Percentiles rank a stretch among this genome's conserved stretches.
Conservation (phyloP, 2,329 filamentous ascomycete species). For the Cladosporium sp. region DNA sequence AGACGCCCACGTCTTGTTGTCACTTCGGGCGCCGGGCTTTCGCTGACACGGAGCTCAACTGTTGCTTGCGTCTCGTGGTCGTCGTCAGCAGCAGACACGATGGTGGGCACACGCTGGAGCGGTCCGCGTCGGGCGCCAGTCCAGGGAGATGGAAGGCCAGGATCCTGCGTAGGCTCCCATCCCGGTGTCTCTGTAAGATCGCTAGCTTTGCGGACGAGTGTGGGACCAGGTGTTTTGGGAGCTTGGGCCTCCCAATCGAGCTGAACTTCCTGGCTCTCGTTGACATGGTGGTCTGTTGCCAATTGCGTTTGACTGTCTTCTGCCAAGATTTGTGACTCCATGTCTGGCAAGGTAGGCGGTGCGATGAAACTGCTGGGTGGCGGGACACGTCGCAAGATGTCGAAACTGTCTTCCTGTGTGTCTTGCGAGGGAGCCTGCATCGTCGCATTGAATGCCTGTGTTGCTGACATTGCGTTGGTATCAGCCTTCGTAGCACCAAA, state of each 20-base stretch:
- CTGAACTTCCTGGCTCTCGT: slow-evolving; percentile 40
- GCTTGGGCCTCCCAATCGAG: slow-evolving; percentile 40
- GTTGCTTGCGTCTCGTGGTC: slow-evolving; percentile 38
- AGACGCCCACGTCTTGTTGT: slow-evolving; percentile 59
- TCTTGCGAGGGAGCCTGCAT: slow-evolving; percentile 41
- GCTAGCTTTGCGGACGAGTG: slow-evolving; percentile 27
- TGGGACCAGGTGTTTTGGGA: slow-evolving; percentile 35
- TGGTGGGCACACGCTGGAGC: slow-evolving; percentile 26
- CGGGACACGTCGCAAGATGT: slow-evolving; percentile 38
- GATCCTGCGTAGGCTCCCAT: slow-evolving; percentile 40
- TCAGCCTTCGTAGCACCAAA: slow-evolving; percentile 29
- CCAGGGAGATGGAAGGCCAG: slow-evolving; percentile 35
- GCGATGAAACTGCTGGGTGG: slow-evolving; percentile 35
- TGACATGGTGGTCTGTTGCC: slow-evolving; percentile 19
- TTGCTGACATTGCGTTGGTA: slow-evolving; percentile 35
- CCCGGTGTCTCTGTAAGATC: slow-evolving; percentile 36
- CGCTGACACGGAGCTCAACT: slow-evolving; percentile 36
- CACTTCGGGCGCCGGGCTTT: slow-evolving; percentile 31
- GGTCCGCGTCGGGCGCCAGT: slow-evolving; percentile 20
- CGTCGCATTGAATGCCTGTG: slow-evolving; percentile 40
- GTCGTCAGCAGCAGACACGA: slow-evolving; percentile 21
- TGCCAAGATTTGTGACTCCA: slow-evolving; percentile 40
- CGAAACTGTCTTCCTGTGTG: slow-evolving; percentile 47
- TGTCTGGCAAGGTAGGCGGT: slow-evolving; percentile 27
- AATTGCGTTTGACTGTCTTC: slow-evolving; percentile 17